Conservation (phyloP, 371 early-diverging fungal species). For the Mucor racemosus region DNA sequence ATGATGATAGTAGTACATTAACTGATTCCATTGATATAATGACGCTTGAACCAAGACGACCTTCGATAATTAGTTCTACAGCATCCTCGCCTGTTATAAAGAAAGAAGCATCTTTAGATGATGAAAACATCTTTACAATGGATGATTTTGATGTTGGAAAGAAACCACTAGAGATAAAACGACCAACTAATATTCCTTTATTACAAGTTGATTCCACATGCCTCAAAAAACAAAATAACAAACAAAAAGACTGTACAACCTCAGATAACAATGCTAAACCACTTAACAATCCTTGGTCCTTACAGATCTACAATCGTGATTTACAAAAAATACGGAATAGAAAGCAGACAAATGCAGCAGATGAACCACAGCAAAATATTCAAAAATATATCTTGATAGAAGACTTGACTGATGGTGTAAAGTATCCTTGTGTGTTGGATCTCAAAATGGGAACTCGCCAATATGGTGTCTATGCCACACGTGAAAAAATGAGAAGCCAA, state of each 20-base stretch:
- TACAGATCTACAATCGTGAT: conserved; percentile 45
- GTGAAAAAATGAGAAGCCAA: conserved; percentile 84
- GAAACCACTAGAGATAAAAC: background rate
- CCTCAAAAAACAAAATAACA: conserved; percentile 23
- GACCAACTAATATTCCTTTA: conserved; percentile 3
- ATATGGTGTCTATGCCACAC: conserved; percentile 87
- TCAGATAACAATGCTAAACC: conserved; percentile 14
- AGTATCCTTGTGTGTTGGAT: conserved; percentile 92
- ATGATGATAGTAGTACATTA: conserved; percentile 6
- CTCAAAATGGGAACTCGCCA: conserved; percentile 98
- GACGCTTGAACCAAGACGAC: background rate
- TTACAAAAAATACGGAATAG: conserved; percentile 33
- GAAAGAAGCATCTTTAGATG: background rate
- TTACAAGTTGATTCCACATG: conserved; percentile 28
- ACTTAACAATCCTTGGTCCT: conserved; percentile 44
- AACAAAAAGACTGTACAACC: conserved; percentile 8
- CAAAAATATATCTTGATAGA: conserved; percentile 73
- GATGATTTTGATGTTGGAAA: conserved; percentile 25
- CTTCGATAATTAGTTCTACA: conserved; percentile 13
- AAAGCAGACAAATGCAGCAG: conserved; percentile 1
- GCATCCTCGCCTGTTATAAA: conserved; percentile 17
- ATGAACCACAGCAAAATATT: conserved; percentile 53
- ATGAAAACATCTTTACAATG: conserved; percentile 29
- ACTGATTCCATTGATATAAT: background rate
- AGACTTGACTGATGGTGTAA: conserved; percentile 89